These are phyloP conservation scores for Leccinum disarticulatum DNA, from an alignment of 768 basidiomycete genomes.

Conservation along the genomic window DNA sequence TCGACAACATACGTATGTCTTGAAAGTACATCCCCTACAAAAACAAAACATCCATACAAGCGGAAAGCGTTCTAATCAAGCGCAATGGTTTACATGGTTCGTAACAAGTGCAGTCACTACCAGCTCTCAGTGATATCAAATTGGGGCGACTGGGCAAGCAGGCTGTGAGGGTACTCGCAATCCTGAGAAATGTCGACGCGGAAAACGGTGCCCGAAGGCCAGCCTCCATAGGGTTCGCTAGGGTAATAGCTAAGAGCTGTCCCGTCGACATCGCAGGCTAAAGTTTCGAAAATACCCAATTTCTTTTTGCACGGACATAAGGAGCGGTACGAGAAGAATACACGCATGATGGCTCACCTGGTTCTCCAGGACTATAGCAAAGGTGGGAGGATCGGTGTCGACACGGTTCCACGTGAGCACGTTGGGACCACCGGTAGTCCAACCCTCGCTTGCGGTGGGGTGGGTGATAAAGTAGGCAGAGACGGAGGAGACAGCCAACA, in stretches of 20 bases:
- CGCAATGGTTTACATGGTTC: neutral
- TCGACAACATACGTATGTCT: neutral
- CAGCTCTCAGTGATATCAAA: constrained; percentile 50
- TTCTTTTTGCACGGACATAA: constrained; percentile 2
- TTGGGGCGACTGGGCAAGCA: constrained; percentile 69
- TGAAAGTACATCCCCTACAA: neutral
- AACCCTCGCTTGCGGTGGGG: constrained; percentile 48
- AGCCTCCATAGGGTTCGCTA: constrained; percentile 60
- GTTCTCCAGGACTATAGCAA: constrained; percentile 69
- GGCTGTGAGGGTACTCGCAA: constrained; percentile 42
- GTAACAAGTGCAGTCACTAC: constrained; percentile 34
- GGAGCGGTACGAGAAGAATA: neutral
- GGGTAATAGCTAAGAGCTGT: constrained; percentile 34
- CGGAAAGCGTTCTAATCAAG: neutral
- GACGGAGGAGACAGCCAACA: constrained; percentile 54
- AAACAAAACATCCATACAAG: neutral
- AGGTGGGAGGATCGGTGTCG: constrained; percentile 62
- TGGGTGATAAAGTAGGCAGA: constrained; percentile 62
- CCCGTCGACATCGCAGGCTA: constrained; percentile 59
- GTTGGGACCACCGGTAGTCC: constrained; percentile 57
- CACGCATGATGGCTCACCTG: constrained; percentile 38
- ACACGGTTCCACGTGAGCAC: constrained; percentile 65
- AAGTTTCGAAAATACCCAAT: constrained; percentile 34
- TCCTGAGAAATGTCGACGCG: constrained; percentile 70
- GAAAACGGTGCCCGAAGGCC: constrained; percentile 59